Evolutionary conservation across 2,329 filamentous ascomycete genomes (phyloP), one percentile per base, ranked within the genome.

Genomic region (Aspergillus fischeri): DNA sequence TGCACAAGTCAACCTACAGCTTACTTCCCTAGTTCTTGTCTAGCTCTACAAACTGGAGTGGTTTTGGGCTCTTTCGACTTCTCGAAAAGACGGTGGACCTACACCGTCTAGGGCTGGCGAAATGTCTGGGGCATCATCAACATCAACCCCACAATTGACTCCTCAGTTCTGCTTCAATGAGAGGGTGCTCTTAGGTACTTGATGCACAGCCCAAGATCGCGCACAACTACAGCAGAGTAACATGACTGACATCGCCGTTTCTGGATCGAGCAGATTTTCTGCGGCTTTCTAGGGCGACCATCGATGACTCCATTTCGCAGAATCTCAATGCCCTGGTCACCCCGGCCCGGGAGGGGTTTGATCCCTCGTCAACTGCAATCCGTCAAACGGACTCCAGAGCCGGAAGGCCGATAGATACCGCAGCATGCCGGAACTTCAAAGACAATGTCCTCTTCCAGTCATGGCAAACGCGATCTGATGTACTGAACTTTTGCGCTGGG

Each of bases 261-360:
- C 61, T 21, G 14, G 9, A 9, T 21, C 41, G 10, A 21, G 44
- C 69, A 96, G 94, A 96, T 73, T 99, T 99, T 73, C 83, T 99
- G 24, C 89, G 92, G 42, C 75, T 94, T 63, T 97, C 93, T 9
- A 86, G 94, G 62, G 82, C 85, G 53, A 85, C 89, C 50, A 88
- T 97, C 68, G 94, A 99, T 76, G 94, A 99, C 75, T 91, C 90
- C 48, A 97, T 99, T 69, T 86, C 86, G 0, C 92, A 96, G 70
- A 93, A 95, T 68, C 85, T 99, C 60, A 97, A 97, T 78, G 91
- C 91, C 1, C 83, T 97, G 41, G 78, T 91, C 48, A 92, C 88
- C 0, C 93, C 93, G 0, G 82, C 90, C 11, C 78, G 80, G 48
- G 67, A 68, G 35, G 85, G 86, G 17, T 97, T 96, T 75, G 89